A percentile compares a stretch with the other conserved stretches of the same genome.
Evolutionary conservation across 176 grass and related monocot genomes (phyloP).

Genomic region (Secale cereale): DNA sequence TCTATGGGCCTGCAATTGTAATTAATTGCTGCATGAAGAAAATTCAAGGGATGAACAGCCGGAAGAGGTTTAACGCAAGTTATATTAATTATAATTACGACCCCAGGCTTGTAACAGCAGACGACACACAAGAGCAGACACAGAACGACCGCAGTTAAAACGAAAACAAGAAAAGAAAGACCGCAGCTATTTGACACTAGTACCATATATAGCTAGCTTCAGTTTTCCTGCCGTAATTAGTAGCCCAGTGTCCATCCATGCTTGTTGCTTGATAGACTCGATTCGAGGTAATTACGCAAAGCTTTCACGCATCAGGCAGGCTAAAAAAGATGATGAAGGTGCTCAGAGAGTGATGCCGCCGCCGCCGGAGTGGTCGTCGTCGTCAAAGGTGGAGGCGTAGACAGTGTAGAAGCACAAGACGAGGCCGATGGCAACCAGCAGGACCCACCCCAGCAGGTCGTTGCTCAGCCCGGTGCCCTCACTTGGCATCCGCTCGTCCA

Average conservation of each 20-base stretch:
- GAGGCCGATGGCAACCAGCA: constrained; percentile 63
- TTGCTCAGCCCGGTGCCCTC: constrained; percentile 77
- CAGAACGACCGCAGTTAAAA: too few relatives aligned
- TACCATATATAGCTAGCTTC: neutral
- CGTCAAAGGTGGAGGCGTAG: constrained; percentile 60
- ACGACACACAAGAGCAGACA: too few relatives aligned
- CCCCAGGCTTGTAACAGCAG: too few relatives aligned
- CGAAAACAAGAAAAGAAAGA: too few relatives aligned
- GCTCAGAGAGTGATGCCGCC: constrained; percentile 62
- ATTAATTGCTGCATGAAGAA: too few relatives aligned
- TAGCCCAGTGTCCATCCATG: neutral
- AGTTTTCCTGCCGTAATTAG: neutral
- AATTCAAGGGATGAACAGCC: too few relatives aligned
- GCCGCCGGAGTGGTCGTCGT: constrained; percentile 36
- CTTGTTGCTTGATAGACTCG: neutral
- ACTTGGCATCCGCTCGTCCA: constrained; percentile 76
- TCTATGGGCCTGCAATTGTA: too few relatives aligned
- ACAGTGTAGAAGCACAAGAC: constrained; percentile 20
- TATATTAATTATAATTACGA: too few relatives aligned
- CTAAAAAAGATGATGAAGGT: neutral
- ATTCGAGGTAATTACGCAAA: neutral
- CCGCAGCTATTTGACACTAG: too few relatives aligned
- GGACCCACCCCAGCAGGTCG: constrained; percentile 41
- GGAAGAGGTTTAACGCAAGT: too few relatives aligned
- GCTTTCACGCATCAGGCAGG: neutral